Evolutionary conservation across 2,329 filamentous ascomycete species (phyloP).

Genomic region (Paraphoma sp.): DNA sequence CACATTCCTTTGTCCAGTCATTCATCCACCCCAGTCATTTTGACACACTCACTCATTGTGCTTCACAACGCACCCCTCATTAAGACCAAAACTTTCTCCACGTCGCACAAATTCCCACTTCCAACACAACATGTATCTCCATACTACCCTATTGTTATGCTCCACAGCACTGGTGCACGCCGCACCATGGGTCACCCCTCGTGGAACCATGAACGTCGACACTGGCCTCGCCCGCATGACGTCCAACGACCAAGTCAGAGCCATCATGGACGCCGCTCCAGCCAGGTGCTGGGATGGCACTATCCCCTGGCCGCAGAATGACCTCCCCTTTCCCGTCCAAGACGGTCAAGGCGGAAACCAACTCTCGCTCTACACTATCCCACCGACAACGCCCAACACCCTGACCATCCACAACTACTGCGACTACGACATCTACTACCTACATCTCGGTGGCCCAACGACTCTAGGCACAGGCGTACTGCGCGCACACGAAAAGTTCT

Average conservation of each 20-base stretch:
- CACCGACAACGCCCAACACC: slow-evolving; percentile 8
- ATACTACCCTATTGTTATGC: neutral
- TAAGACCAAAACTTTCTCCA: neutral
- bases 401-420: slow-evolving; percentile 29
- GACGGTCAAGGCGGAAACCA: slow-evolving; percentile 9
- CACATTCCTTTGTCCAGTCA: slow-evolving; percentile 1
- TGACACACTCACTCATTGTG: neutral
- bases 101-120: neutral
- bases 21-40: neutral
- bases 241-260: neutral
- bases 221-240: neutral
- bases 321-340: slow-evolving; percentile 12
- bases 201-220: neutral
- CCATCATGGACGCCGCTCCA: neutral
- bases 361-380: slow-evolving; percentile 17
- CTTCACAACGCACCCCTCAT: neutral
- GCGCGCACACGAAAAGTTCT: slow-evolving; percentile 8
- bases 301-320: slow-evolving; percentile 16
- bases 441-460: slow-evolving; percentile 10
- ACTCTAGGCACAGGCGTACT: slow-evolving; percentile 7
- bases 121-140: slow-evolving; percentile 2
- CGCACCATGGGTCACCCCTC: neutral
- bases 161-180: neutral
- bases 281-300: slow-evolving; percentile 5
- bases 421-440: slow-evolving; percentile 18